A percentile compares a stretch with the other conserved stretches of the same genome.
These are phyloP conservation scores for Kwoniella sp. DNA, from an alignment of 768 basidiomycete species.

Conservation along the genomic window DNA sequence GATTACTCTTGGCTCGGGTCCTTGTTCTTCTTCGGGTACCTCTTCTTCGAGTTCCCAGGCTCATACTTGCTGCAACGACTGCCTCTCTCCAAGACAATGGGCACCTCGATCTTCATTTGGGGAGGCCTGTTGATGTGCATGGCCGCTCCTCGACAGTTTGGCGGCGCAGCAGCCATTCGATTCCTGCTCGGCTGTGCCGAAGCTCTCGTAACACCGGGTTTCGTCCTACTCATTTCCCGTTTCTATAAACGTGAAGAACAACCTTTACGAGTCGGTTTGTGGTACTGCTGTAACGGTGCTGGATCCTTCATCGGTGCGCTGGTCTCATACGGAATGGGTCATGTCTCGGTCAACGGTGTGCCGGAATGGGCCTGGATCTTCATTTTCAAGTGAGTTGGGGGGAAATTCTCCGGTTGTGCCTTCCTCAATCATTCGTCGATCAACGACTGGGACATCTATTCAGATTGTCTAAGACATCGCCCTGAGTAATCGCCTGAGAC, in stretches of 20 bases:
- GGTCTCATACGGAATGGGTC: conserved; percentile 43
- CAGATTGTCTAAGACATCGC: background rate
- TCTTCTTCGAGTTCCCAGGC: conserved; percentile 40
- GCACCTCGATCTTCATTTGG: conserved; percentile 39
- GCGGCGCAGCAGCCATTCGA: conserved; percentile 26
- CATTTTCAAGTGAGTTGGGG: conserved; percentile 24
- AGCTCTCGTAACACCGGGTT: conserved; percentile 43
- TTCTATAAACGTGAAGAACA: conserved; percentile 46
- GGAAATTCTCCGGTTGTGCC: background rate
- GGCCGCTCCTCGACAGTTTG: conserved; percentile 31
- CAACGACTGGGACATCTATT: background rate
- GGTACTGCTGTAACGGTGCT: conserved; percentile 39
- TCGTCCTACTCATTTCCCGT: conserved; percentile 35
- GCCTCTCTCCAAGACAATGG: conserved; percentile 29
- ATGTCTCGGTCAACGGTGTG: conserved; percentile 25
- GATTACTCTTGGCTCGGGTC: conserved; percentile 40
- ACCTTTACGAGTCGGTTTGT: conserved; percentile 39
- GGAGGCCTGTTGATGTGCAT: conserved; percentile 35
- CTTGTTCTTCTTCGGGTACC: conserved; percentile 40
- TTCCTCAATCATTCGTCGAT: no score
- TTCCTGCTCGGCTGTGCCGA: conserved; percentile 35
- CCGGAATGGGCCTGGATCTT: conserved; percentile 31
- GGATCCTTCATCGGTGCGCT: conserved; percentile 37
- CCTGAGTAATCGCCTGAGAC: no score
- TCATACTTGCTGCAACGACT: conserved; percentile 37